These are phyloP conservation scores for Picea mariana DNA, from an alignment of 83 land plant species.

Conservation along the genomic window DNA sequence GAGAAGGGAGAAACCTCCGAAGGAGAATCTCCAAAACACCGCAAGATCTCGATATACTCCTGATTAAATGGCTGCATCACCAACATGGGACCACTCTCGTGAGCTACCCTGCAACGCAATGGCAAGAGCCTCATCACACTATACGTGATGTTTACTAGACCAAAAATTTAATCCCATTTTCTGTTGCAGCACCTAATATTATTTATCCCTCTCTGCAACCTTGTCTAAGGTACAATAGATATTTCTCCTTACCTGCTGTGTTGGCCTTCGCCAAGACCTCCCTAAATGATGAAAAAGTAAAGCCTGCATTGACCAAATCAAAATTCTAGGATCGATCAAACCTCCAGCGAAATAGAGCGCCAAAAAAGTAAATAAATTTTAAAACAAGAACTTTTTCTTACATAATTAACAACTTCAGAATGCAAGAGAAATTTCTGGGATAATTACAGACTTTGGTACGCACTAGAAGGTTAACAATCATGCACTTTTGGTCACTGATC, in stretches of 20 bases:
- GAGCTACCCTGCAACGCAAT: conserved; percentile 42
- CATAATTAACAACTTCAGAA: background rate
- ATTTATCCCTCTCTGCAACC: background rate
- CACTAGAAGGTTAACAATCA: background rate
- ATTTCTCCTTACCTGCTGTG: conserved; percentile 52
- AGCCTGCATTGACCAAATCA: conserved; percentile 43
- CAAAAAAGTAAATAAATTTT: background rate
- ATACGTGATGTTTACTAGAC: conserved; percentile 18
- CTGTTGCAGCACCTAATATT: conserved; percentile 3
- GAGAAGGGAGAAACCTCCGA: conserved; percentile 72
- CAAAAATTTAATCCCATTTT: background rate
- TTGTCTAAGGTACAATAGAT: background rate
- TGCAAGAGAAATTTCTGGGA: background rate
- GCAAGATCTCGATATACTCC: conserved; percentile 81
- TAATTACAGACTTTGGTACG: background rate
- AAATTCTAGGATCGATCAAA: background rate
- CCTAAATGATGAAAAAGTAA: conserved; percentile 78
- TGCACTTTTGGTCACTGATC: background rate
- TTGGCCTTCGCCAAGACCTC: conserved; percentile 65
- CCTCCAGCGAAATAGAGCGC: background rate
- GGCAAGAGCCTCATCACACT: conserved; percentile 28
- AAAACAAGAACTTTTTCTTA: background rate
- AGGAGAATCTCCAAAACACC: conserved; percentile 74
- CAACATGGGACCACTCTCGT: conserved; percentile 39
- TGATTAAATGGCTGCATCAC: conserved; percentile 73